These are phyloP conservation scores for Phytophthora palmivora DNA, from an alignment of 352 stramenopile species.

Conservation along the genomic window DNA sequence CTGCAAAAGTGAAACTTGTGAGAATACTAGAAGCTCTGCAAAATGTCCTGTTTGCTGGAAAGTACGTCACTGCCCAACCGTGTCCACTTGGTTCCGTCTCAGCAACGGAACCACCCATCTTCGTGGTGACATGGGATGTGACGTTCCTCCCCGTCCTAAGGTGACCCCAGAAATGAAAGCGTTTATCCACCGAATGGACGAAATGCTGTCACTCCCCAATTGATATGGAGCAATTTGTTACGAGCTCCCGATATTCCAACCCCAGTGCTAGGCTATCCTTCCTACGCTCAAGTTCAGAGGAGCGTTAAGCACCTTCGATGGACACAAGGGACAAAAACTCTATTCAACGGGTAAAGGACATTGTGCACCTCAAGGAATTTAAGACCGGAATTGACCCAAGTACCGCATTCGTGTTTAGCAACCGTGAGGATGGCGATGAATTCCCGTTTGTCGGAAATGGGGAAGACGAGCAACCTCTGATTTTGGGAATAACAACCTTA, in stretches of 20 bases:
- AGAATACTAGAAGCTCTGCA: too few species aligned
- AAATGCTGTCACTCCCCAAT: not conserved
- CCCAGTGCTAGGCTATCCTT: not conserved
- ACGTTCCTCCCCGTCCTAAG: not conserved
- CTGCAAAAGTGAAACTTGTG: conserved; percentile 8
- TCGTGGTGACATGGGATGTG: not conserved
- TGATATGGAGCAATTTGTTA: conserved; percentile 7
- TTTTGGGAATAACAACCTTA: too few species aligned
- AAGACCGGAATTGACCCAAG: too few species aligned
- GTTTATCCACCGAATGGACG: conserved; percentile 2
- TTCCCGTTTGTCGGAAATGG: too few species aligned
- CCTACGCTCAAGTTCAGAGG: not conserved
- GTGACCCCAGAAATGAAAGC: conserved; percentile 3
- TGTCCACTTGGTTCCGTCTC: not conserved
- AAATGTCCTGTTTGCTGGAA: conserved; percentile 4
- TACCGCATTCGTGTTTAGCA: too few species aligned
- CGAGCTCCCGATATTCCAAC: not conserved
- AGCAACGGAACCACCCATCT: not conserved
- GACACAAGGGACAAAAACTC: too few species aligned
- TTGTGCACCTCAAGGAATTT: too few species aligned
- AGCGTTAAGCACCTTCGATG: not conserved
- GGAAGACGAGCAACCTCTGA: too few species aligned
- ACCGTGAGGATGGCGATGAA: too few species aligned
- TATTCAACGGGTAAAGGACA: too few species aligned
- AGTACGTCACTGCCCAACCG: not conserved